Conservation (phyloP, 768 basidiomycete genomes). For the Calocera cornea region DNA sequence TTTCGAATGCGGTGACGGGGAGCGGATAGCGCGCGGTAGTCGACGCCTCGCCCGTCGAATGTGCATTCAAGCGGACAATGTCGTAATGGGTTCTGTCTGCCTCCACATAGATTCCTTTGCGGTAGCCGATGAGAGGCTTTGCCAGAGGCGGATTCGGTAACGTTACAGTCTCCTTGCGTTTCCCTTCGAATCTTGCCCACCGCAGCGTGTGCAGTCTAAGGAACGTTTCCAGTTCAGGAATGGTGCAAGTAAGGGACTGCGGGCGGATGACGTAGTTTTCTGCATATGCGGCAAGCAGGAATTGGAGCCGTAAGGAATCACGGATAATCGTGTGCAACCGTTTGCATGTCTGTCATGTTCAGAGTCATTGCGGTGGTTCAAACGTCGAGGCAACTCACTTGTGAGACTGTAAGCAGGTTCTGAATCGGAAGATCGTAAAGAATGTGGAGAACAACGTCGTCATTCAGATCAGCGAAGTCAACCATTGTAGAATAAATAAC, state of each 20-base stretch:
- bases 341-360: neutral
- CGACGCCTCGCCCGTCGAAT: neutral
- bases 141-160: neutral
- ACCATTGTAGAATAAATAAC: neutral
- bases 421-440: neutral
- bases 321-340: neutral
- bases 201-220: neutral
- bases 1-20: neutral
- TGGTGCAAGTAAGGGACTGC: neutral
- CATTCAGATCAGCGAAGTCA: neutral
- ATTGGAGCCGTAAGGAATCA: neutral
- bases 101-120: neutral
- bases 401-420: neutral
- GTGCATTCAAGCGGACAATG: neutral
- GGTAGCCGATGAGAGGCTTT: neutral
- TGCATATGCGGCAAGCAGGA: neutral
- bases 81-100: neutral
- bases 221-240: neutral
- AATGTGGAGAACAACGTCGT: slow-evolving; percentile 1
- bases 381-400: neutral
- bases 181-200: neutral
- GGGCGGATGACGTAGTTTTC: neutral
- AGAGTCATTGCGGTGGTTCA: neutral
- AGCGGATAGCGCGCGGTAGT: neutral
- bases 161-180: neutral